A percentile compares a stretch with the other conserved stretches of the same genome.
phyloP scores from a whole-genome alignment of 495 filamentous ascomycete genomes.

The Antarctomyces pellizariae region DNA sequence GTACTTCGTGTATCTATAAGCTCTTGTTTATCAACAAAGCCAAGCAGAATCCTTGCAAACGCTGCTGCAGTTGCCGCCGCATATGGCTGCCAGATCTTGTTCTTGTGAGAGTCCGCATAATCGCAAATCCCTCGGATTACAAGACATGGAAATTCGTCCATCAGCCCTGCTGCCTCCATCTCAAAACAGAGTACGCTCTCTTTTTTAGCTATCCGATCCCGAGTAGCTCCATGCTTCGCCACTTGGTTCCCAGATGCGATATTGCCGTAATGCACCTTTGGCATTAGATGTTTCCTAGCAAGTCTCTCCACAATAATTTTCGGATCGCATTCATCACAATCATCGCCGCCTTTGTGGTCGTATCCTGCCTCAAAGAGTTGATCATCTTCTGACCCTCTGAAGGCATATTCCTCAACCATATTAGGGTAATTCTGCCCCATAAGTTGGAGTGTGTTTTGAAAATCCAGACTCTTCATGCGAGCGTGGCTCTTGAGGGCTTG shows the following conservation, averaged over 20 bases:
- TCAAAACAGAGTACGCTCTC: constrained; percentile 18
- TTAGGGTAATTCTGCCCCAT: constrained; percentile 3
- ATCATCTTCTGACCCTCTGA: constrained; percentile 12
- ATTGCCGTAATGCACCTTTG: constrained; percentile 15
- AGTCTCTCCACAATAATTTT: constrained; percentile 1
- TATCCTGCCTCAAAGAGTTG: constrained; percentile 13
- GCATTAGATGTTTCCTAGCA: background rate
- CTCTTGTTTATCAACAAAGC: constrained; percentile 8
- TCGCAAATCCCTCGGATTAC: constrained; percentile 20
- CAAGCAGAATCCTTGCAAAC: constrained; percentile 14
- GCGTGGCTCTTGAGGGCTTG: constrained; percentile 1
- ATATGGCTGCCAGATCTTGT: constrained; percentile 16
- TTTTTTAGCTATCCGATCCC: constrained; percentile 13
- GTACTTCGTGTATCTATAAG: constrained; percentile 2
- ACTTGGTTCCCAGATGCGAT: constrained; percentile 20
- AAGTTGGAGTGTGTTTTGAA: background rate
- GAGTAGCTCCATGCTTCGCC: constrained; percentile 13
- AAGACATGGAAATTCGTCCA: constrained; percentile 14
- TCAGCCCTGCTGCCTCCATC: constrained; percentile 21
- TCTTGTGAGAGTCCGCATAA: constrained; percentile 19
- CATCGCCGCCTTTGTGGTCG: constrained; percentile 11
- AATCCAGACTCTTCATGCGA: constrained; percentile 2
- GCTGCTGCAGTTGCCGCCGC: constrained; percentile 15
- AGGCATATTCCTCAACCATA: constrained; percentile 4
- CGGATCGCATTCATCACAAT: constrained; percentile 5